phyloP scores from a whole-genome alignment of 345 rosid genomes.

The Citrus unshiu region DNA sequence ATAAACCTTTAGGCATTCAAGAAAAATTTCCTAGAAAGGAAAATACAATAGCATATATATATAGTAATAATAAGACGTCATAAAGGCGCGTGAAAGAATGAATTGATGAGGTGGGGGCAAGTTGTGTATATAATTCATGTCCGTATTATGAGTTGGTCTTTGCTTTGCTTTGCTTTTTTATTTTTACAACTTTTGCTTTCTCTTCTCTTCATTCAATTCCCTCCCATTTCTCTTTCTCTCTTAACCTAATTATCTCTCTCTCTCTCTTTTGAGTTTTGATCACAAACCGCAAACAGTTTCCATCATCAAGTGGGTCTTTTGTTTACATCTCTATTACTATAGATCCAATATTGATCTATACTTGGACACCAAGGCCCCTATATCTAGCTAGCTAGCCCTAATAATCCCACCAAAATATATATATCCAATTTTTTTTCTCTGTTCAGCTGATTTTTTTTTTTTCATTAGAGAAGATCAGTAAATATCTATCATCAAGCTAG shows the following conservation, averaged over 20 bases:
- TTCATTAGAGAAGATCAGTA: background rate
- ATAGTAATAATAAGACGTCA: background rate
- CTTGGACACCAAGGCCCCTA: background rate
- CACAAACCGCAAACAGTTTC: background rate
- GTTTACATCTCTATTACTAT: background rate
- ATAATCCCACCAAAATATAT: background rate
- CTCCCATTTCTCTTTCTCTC: conserved; percentile 19
- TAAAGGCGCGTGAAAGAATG: conserved; percentile 19
- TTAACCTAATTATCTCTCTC: background rate
- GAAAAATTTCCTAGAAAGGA: background rate
- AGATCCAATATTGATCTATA: background rate
- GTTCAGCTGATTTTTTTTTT: background rate
- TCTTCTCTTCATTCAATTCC: conserved; percentile 21
- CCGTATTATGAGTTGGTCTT: conserved; percentile 31
- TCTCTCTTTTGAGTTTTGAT: background rate
- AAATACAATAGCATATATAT: background rate
- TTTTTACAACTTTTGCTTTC: conserved; percentile 43
- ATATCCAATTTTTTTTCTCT: background rate
- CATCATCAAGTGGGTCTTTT: background rate
- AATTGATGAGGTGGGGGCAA: conserved; percentile 17
- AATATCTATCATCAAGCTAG: background rate
- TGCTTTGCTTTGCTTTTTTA: conserved; percentile 7
- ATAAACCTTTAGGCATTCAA: background rate
- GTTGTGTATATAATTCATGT: conserved; percentile 41
- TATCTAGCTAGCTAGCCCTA: background rate